Conservation (phyloP, 2,329 filamentous ascomycete species). For the Pseudogymnoascus sp. region DNA sequence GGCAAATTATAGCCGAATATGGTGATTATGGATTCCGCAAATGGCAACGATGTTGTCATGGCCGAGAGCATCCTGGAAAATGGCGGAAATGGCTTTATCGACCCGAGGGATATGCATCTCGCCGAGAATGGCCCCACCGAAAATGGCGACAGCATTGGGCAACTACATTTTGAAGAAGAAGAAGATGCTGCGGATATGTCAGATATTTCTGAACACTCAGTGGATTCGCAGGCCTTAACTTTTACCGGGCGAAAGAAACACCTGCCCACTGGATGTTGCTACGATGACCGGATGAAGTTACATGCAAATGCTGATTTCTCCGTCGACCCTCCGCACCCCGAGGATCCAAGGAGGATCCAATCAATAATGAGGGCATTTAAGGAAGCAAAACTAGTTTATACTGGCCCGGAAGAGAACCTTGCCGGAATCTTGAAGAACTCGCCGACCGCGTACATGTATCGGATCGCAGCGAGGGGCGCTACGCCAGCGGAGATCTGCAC, state of each 20-base stretch:
- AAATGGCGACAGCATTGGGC: background rate
- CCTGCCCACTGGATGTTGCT: conserved; percentile 70
- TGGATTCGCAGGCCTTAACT: background rate
- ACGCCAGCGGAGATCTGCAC: conserved; percentile 70
- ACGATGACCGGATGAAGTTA: conserved; percentile 91
- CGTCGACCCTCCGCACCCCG: conserved; percentile 74
- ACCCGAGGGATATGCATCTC: background rate
- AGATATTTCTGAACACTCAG: background rate
- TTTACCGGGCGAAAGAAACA: background rate
- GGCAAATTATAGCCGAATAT: background rate
- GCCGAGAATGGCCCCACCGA: background rate
- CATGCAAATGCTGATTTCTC: conserved; percentile 78
- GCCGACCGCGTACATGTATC: conserved; percentile 57
- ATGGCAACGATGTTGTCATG: conserved; percentile 1
- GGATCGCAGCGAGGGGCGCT: conserved; percentile 71
- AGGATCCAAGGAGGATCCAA: conserved; percentile 86
- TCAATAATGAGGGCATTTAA: conserved; percentile 88
- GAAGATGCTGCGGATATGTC: background rate
- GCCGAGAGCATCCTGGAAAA: background rate
- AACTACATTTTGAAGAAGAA: background rate
- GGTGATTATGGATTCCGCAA: conserved; percentile 6
- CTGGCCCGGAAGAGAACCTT: conserved; percentile 46
- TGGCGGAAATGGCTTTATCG: background rate
- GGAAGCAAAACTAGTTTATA: conserved; percentile 66
- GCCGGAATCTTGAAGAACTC: conserved; percentile 41